A percentile compares a stretch with the other conserved stretches of the same genome.
Conservation (phyloP, 306 rosid genomes). For the Acacia crassicarpa region DNA sequence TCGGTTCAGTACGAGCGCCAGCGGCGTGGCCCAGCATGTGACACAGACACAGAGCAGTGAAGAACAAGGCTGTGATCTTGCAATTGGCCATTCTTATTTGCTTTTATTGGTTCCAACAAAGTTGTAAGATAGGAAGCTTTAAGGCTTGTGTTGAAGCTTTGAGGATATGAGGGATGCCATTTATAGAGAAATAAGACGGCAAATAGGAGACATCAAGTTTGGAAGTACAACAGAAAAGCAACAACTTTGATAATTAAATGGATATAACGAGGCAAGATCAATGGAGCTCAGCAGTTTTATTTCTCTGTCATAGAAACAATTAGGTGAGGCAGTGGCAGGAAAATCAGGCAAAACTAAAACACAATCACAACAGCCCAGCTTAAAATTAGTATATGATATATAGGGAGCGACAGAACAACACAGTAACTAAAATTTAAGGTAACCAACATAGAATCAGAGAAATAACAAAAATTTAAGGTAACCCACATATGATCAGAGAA, state of each 20-base stretch:
- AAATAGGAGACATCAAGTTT: slow-evolving; percentile 22
- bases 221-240: not conserved
- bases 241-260: not conserved
- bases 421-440: not conserved
- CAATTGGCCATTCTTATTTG: slow-evolving; percentile 32
- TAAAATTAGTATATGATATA: not conserved
- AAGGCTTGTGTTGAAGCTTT: not conserved
- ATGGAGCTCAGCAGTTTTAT: not conserved
- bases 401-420: not conserved
- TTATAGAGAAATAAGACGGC: slow-evolving; percentile 25
- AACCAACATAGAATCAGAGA: not conserved
- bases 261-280: not conserved
- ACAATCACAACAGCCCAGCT: not conserved
- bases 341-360: not conserved
- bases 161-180: not conserved
- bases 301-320: not conserved
- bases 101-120: not conserved
- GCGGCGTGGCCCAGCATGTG: slow-evolving; percentile 32
- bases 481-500: too few species aligned
- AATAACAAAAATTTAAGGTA: too few species aligned
- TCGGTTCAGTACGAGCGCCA: slow-evolving; percentile 38
- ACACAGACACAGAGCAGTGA: slow-evolving; percentile 35
- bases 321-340: not conserved
- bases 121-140: not conserved
- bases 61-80: slow-evolving; percentile 26